Evolutionary conservation across 2,329 filamentous ascomycete species (phyloP).

Genomic region (Dactylonectria macrodidyma): DNA sequence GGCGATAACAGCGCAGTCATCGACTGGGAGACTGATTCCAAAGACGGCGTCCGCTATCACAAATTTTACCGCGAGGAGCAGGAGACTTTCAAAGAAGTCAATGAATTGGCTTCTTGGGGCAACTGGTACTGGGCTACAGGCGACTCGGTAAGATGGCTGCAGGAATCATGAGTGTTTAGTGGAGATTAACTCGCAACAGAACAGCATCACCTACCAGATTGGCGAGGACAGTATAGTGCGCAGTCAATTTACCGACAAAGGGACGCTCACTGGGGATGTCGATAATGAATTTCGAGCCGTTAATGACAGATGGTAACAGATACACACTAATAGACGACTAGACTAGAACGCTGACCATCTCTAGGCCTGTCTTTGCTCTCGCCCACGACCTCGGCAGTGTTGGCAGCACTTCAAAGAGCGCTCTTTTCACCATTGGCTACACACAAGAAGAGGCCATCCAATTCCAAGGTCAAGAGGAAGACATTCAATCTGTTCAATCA

Average conservation of each 20-base stretch:
- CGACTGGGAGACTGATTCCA: conserved; percentile 73
- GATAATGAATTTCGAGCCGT: conserved; percentile 72
- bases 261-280: conserved; percentile 73
- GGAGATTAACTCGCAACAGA: conserved; percentile 1
- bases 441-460: conserved; percentile 79
- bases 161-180: neutral
- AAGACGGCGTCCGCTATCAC: conserved; percentile 73
- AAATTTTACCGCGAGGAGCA: conserved; percentile 73
- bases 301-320: conserved; percentile 56
- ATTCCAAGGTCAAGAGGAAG: neutral
- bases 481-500: conserved; percentile 69
- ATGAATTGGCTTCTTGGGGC: conserved; percentile 86
- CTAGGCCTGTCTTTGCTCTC: conserved; percentile 82
- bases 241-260: conserved; percentile 74
- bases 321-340: neutral
- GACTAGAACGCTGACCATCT: neutral
- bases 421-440: conserved; percentile 82
- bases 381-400: conserved; percentile 71
- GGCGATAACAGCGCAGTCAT: conserved; percentile 70
- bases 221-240: conserved; percentile 78
- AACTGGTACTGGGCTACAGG: conserved; percentile 79
- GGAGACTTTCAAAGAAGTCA: conserved; percentile 75
- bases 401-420: conserved; percentile 54
- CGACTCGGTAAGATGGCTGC: conserved; percentile 4
- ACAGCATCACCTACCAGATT: conserved; percentile 76